Evolutionary conservation across 371 early-diverging fungal genomes (phyloP).

Genomic region (Nosema granulosis): DNA sequence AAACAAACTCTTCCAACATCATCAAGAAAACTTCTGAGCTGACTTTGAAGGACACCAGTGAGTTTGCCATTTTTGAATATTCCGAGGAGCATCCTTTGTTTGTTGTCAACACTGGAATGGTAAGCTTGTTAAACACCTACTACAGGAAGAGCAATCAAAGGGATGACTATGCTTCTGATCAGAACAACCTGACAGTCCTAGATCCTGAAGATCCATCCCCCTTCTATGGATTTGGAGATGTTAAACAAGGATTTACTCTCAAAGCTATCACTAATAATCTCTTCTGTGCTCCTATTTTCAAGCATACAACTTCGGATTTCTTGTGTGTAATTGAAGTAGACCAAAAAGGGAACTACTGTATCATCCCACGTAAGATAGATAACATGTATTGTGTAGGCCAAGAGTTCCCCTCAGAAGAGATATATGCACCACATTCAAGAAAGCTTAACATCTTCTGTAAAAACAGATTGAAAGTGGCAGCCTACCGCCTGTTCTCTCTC

Average conservation of each 20-base stretch:
- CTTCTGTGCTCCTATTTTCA: conserved; percentile 86
- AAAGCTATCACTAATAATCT: conserved; percentile 85
- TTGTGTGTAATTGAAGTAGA: conserved; percentile 69
- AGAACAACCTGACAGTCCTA: conserved; percentile 69
- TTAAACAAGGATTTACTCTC: conserved; percentile 80
- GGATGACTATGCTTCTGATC: conserved; percentile 54
- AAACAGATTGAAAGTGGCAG: conserved; percentile 77
- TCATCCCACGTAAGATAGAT: conserved; percentile 73
- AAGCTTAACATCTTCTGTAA: conserved; percentile 84
- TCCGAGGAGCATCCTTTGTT: conserved; percentile 94
- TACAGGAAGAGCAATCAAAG: conserved; percentile 74
- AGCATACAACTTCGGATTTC: conserved; percentile 71
- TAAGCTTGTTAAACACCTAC: conserved; percentile 83
- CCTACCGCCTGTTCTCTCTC: conserved; percentile 68
- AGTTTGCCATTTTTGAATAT: conserved; percentile 84
- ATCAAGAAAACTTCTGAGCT: conserved; percentile 78
- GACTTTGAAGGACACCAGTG: conserved; percentile 77
- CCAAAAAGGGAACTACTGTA: conserved; percentile 72
- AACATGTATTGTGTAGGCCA: conserved; percentile 87
- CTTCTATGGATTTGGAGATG: conserved; percentile 77
- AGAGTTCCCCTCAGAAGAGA: conserved; percentile 85
- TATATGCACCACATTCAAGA: conserved; percentile 91
- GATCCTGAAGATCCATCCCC: conserved; percentile 91
- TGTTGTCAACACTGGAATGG: conserved; percentile 91
- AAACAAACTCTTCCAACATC: conserved; percentile 70